Conservation (phyloP, 805 yeast genomes). For the Huiozyma naganishii region DNA sequence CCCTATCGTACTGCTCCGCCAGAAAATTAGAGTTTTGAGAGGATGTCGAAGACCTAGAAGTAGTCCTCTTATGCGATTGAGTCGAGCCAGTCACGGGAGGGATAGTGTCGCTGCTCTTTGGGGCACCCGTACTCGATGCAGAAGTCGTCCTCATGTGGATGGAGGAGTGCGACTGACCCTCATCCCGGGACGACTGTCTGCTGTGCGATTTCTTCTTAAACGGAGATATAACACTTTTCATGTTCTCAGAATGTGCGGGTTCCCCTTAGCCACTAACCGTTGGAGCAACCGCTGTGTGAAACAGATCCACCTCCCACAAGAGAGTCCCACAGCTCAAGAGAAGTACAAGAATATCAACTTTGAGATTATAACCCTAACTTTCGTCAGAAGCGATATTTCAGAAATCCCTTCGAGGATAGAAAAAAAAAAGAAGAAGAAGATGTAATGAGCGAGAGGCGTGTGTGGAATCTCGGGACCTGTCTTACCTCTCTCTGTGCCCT, state of each 20-base stretch:
- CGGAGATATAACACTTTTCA: conserved; percentile 29
- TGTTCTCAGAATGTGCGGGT: conserved; percentile 1
- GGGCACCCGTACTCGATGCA: conserved; percentile 5
- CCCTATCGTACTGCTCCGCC: conserved; percentile 50
- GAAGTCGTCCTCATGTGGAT: conserved; percentile 15
- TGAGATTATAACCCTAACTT: too few relatives aligned
- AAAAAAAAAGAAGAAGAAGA: too few relatives aligned
- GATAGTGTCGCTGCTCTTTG: conserved; percentile 4
- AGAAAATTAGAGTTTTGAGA: conserved; percentile 27
- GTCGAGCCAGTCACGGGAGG: conserved; percentile 21
- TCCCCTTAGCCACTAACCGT: not conserved
- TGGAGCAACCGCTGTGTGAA: too few relatives aligned
- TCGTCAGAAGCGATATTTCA: too few relatives aligned
- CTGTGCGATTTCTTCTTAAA: conserved; percentile 27
- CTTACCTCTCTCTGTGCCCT: too few relatives aligned
- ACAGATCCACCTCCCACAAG: too few relatives aligned
- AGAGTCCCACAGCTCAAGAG: too few relatives aligned
- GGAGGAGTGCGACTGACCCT: conserved; percentile 1
- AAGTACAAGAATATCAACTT: too few relatives aligned
- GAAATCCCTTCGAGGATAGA: too few relatives aligned
- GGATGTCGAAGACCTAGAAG: conserved; percentile 26
- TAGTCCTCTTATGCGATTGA: conserved; percentile 22
- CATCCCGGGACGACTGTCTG: conserved; percentile 18
- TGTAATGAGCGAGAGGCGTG: too few relatives aligned
- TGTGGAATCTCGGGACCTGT: too few relatives aligned